Evolutionary conservation across 2,329 filamentous ascomycete species (phyloP).

Genomic region (Paecilomyces fulvus): DNA sequence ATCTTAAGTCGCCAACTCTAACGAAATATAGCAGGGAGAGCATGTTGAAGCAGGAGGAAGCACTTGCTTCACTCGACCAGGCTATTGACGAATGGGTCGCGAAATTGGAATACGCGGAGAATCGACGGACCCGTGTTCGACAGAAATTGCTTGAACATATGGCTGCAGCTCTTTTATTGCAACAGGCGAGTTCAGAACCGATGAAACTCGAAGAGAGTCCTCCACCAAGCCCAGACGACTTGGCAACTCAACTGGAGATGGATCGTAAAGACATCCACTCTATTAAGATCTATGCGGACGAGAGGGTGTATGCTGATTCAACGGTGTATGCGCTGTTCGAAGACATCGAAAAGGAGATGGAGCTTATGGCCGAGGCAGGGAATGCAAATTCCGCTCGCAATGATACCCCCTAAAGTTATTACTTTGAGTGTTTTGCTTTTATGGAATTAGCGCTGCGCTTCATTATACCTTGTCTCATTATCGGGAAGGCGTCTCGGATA

Average conservation of each 20-base stretch:
- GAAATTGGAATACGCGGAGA: conserved; percentile 74
- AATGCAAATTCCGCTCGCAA: conserved; percentile 5
- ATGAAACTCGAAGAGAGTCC: conserved; percentile 28
- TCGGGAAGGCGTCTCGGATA: not conserved
- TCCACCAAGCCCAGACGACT: conserved; percentile 51
- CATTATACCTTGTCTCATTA: not conserved
- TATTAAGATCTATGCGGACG: conserved; percentile 58
- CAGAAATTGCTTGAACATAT: conserved; percentile 78
- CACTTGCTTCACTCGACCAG: conserved; percentile 64
- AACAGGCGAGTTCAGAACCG: conserved; percentile 25
- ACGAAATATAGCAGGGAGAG: conserved; percentile 66
- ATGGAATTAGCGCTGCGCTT: not conserved
- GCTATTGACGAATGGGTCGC: conserved; percentile 74
- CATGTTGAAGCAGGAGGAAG: conserved; percentile 72
- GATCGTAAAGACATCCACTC: conserved; percentile 48
- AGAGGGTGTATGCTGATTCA: conserved; percentile 53
- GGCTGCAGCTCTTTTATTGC: conserved; percentile 55
- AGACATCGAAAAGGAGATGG: conserved; percentile 57
- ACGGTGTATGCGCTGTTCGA: conserved; percentile 59
- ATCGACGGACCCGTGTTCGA: conserved; percentile 63
- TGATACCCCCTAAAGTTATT: not conserved
- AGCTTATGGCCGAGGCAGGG: conserved; percentile 24
- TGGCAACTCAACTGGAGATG: conserved; percentile 12
- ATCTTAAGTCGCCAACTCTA: conserved; percentile 61
- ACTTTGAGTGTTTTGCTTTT: not conserved